A percentile compares a stretch with the other conserved stretches of the same genome.
phyloP scores from a whole-genome alignment of 2,329 filamentous ascomycete genomes.

The Neurospora sp. region DNA sequence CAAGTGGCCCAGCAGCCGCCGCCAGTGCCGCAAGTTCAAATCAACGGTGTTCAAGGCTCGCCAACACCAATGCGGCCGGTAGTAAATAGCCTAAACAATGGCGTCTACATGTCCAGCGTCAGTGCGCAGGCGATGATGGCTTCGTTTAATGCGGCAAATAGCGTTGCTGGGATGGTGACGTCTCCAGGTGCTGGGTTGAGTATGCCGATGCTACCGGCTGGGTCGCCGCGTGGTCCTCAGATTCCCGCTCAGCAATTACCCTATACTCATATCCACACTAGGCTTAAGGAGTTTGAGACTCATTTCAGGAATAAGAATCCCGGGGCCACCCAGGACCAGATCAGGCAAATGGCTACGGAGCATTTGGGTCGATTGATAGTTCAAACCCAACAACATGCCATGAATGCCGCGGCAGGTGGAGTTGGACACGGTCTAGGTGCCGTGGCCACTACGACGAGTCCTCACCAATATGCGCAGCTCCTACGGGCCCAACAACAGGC shows the following conservation, averaged over 20 bases:
- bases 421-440: slow-evolving; percentile 39
- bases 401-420: slow-evolving; percentile 44
- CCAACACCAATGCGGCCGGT: slow-evolving; percentile 25
- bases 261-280: slow-evolving; percentile 32
- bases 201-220: slow-evolving; percentile 34
- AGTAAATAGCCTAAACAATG: slow-evolving; percentile 37
- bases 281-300: slow-evolving; percentile 42
- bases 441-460: slow-evolving; percentile 38
- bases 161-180: slow-evolving; percentile 29
- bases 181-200: slow-evolving; percentile 35
- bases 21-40: slow-evolving; percentile 18
- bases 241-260: slow-evolving; percentile 34
- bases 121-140: slow-evolving; percentile 43
- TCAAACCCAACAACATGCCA: slow-evolving; percentile 38
- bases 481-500: slow-evolving; percentile 47
- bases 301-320: slow-evolving; percentile 42
- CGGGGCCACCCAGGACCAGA: slow-evolving; percentile 37
- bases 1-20: slow-evolving; percentile 29
- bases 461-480: slow-evolving; percentile 50
- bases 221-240: slow-evolving; percentile 33
- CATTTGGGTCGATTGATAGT: slow-evolving; percentile 38
- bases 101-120: slow-evolving; percentile 36
- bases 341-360: slow-evolving; percentile 41
- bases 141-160: slow-evolving; percentile 34
- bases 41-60: slow-evolving; percentile 24